Conservation (phyloP, 2,329 filamentous ascomycete species). For the Chaetothyriales sp. region DNA sequence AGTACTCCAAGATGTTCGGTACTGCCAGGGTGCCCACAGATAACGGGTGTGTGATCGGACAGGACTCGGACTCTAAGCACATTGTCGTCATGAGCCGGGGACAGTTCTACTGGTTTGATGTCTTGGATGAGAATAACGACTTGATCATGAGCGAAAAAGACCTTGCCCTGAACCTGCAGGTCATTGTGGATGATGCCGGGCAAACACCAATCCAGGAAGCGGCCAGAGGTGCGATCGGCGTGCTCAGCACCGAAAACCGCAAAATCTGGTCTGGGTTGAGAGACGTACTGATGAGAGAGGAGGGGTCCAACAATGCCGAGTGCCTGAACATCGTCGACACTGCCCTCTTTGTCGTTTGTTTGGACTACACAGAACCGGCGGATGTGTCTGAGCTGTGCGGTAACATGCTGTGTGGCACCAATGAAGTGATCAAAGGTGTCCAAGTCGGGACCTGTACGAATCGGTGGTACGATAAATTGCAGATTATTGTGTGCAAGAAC, state of each 20-base stretch:
- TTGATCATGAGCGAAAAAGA: constrained; percentile 96
- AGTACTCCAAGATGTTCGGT: constrained; percentile 88
- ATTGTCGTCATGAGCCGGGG: constrained; percentile 85
- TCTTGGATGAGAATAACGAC: constrained; percentile 84
- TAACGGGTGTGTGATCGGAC: constrained; percentile 86
- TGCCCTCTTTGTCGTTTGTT: constrained; percentile 76
- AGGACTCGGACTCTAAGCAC: constrained; percentile 85
- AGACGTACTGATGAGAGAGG: constrained; percentile 72
- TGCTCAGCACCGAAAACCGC: constrained; percentile 88
- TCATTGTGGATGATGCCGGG: constrained; percentile 78
- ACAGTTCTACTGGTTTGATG: constrained; percentile 98
- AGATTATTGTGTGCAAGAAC: constrained; percentile 98
- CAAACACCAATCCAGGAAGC: constrained; percentile 84
- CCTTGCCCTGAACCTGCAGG: constrained; percentile 76
- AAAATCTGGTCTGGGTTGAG: constrained; percentile 89
- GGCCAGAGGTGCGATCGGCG: constrained; percentile 84
- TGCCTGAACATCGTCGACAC: constrained; percentile 92
- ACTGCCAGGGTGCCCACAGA: constrained; percentile 89
- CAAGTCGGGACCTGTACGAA: constrained; percentile 97
- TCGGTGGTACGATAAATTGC: constrained; percentile 96
- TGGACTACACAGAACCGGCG: constrained; percentile 79
- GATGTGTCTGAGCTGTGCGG: constrained; percentile 76
- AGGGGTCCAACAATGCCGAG: constrained; percentile 85
- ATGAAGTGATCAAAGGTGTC: constrained; percentile 76
- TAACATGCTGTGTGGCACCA: constrained; percentile 96